phyloP scores from a whole-genome alignment of 1,139 yeast species.

The Kodamaea fungicola region DNA sequence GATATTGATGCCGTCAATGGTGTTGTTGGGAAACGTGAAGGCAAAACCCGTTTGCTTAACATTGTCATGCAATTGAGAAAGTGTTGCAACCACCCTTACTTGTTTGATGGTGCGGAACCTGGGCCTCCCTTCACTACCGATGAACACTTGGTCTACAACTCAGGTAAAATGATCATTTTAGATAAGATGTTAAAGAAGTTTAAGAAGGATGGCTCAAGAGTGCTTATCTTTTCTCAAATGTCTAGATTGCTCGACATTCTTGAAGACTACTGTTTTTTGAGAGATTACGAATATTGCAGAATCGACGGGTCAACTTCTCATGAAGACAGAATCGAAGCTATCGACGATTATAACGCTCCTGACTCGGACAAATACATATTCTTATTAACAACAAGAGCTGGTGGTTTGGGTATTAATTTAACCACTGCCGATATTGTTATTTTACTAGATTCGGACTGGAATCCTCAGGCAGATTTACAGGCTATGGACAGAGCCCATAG shows the following conservation, averaged over 20 bases:
- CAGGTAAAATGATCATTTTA: constrained; percentile 86
- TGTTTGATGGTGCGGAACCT: constrained; percentile 98
- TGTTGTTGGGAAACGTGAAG: constrained; percentile 82
- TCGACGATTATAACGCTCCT: constrained; percentile 86
- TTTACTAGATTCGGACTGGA: constrained; percentile 95
- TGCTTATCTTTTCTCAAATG: constrained; percentile 93
- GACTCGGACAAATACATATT: constrained; percentile 81
- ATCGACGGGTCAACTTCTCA: constrained; percentile 95
- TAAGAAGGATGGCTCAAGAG: constrained; percentile 80
- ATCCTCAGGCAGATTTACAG: constrained; percentile 97
- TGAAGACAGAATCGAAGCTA: constrained; percentile 87
- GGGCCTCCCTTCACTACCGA: constrained; percentile 98
- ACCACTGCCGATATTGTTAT: constrained; percentile 92
- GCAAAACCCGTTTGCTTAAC: constrained; percentile 83
- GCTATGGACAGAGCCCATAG: constrained; percentile 99
- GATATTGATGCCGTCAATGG: constrained; percentile 97
- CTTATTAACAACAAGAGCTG: constrained; percentile 94
- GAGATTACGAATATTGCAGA: constrained; percentile 84
- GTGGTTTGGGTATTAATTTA: constrained; percentile 93
- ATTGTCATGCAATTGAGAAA: constrained; percentile 96
- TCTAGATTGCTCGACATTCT: constrained; percentile 84
- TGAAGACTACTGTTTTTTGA: constrained; percentile 85
- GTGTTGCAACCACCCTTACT: constrained; percentile 95
- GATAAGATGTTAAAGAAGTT: constrained; percentile 78
- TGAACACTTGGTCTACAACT: constrained; percentile 82